Percentiles rank a stretch among this genome's conserved stretches.
These are phyloP conservation scores for Neurospora terricola DNA, from an alignment of 495 filamentous ascomycete species.

Conservation along the genomic window DNA sequence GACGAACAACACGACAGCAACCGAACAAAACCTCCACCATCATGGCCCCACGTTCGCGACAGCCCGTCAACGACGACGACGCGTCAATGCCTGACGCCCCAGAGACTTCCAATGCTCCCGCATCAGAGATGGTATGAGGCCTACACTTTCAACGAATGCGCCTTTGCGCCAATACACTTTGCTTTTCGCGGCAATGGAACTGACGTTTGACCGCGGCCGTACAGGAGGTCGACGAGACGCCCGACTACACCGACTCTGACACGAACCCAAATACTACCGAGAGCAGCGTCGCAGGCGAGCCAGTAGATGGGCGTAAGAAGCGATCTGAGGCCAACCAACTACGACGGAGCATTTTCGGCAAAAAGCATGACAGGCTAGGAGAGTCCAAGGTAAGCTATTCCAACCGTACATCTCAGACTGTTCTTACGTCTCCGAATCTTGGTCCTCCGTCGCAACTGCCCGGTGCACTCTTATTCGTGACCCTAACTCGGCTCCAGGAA, in stretches of 20 bases:
- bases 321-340: conserved; percentile 77
- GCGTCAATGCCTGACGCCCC: conserved; percentile 53
- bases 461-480: neutral
- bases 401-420: neutral
- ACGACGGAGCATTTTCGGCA: conserved; percentile 82
- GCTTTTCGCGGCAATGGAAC: conserved; percentile 1
- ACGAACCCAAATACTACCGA: conserved; percentile 87
- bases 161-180: neutral
- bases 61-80: conserved; percentile 40
- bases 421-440: neutral
- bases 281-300: conserved; percentile 75
- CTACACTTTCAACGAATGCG: neutral
- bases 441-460: neutral
- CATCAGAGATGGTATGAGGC: conserved; percentile 39
- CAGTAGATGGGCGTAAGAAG: conserved; percentile 70
- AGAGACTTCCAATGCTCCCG: conserved; percentile 28
- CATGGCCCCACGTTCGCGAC: conserved; percentile 52
- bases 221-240: conserved; percentile 67
- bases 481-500: conserved; percentile 46
- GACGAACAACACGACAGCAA: neutral
- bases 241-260: conserved; percentile 83
- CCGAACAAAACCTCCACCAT: neutral
- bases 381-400: conserved; percentile 67
- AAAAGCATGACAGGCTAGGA: conserved; percentile 83
- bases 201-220: conserved; percentile 9